These are phyloP conservation scores for Lodderomyces oxycetoniae DNA, from an alignment of 1,139 yeast genomes.

Conservation along the genomic window DNA sequence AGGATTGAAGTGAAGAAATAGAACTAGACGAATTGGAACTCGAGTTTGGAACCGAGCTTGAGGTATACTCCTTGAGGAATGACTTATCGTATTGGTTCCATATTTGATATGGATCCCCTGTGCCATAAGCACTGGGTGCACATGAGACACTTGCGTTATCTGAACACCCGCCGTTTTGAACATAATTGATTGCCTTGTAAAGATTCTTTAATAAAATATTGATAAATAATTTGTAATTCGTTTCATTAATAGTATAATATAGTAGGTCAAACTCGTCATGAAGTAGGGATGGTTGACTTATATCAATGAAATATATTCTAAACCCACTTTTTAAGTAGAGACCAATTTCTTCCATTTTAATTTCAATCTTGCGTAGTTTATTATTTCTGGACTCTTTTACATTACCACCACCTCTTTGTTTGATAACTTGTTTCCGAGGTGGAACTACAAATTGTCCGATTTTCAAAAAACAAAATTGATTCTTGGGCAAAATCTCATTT, in stretches of 20 bases:
- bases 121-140: slow-evolving; percentile 23
- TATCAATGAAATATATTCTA: slow-evolving; percentile 53
- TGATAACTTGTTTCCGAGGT: not conserved
- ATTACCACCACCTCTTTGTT: too few species aligned
- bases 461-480: slow-evolving; percentile 48
- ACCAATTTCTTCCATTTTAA: slow-evolving; percentile 60
- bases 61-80: slow-evolving; percentile 10
- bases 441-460: slow-evolving; percentile 45
- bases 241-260: slow-evolving; percentile 39
- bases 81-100: slow-evolving; percentile 23
- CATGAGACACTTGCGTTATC: slow-evolving; percentile 18
- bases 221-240: slow-evolving; percentile 39
- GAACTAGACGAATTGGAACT: slow-evolving; percentile 3
- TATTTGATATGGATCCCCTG: slow-evolving; percentile 28
- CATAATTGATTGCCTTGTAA: slow-evolving; percentile 36
- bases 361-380: slow-evolving; percentile 34
- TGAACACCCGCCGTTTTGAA: slow-evolving; percentile 27
- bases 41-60: not conserved
- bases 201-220: slow-evolving; percentile 41
- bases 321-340: slow-evolving; percentile 52
- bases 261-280: slow-evolving; percentile 43
- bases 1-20: slow-evolving; percentile 1
- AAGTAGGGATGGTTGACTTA: slow-evolving; percentile 41
- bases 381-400: slow-evolving; percentile 7
- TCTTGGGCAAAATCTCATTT: slow-evolving; percentile 52